Evolutionary conservation across 2,329 filamentous ascomycete species (phyloP).

Genomic region (Ceratocystis cacaofunesta): DNA sequence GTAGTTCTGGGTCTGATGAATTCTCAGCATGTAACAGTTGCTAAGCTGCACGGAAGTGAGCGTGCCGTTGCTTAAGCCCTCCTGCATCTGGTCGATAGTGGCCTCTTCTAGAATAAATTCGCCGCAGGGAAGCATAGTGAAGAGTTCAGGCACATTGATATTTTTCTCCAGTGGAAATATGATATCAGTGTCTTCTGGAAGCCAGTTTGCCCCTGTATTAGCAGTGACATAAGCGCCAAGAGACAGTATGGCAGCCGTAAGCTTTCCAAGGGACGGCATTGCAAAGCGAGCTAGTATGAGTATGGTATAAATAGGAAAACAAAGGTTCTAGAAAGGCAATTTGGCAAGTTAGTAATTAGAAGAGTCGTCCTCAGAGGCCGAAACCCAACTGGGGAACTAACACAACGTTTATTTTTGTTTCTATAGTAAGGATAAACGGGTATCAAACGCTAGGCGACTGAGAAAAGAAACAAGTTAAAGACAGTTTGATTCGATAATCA

Average conservation of each 20-base stretch:
- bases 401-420: no score
- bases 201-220: neutral
- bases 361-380: no score
- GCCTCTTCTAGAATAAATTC: conserved; percentile 51
- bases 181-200: conserved; percentile 1
- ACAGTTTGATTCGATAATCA: no score
- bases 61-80: conserved; percentile 36
- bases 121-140: conserved; percentile 49
- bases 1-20: conserved; percentile 48
- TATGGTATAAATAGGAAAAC: no score
- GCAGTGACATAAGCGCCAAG: neutral
- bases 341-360: no score
- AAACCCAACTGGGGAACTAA: no score
- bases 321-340: no score
- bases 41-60: conserved; percentile 45
- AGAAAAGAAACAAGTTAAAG: no score
- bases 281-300: neutral
- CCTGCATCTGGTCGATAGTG: conserved; percentile 54
- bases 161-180: conserved; percentile 26
- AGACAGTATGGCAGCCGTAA: neutral
- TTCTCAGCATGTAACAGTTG: conserved; percentile 46
- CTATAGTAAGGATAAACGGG: no score
- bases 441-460: no score
- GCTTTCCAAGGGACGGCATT: neutral
- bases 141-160: conserved; percentile 29